Conservation (phyloP, 2,329 filamentous ascomycete species). For the Hirsutella rhossiliensis region DNA sequence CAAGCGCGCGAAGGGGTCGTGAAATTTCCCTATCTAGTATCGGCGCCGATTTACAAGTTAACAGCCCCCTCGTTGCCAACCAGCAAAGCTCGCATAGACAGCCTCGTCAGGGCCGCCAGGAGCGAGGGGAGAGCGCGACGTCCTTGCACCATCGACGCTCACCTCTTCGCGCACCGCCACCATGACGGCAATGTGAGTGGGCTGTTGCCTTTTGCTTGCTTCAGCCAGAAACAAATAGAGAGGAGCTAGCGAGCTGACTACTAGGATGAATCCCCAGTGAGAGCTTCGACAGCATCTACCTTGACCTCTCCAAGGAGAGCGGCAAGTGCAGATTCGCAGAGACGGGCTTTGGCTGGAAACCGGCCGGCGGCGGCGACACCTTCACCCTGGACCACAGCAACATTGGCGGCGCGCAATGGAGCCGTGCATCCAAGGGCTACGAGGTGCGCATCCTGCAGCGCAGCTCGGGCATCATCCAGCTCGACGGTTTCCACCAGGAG, state of each 20-base stretch:
- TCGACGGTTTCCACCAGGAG: conserved; percentile 92
- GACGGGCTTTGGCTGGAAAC: conserved; percentile 92
- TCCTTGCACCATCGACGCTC: not conserved
- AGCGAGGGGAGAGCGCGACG: not conserved
- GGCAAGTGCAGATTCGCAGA: conserved; percentile 94
- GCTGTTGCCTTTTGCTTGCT: not conserved
- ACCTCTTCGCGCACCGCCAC: conserved; percentile 6
- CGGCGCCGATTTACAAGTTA: no score
- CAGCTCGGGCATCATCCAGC: conserved; percentile 74
- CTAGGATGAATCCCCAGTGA: conserved; percentile 48
- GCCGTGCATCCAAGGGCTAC: conserved; percentile 79
- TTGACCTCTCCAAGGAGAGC: conserved; percentile 85
- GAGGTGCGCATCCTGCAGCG: conserved; percentile 87
- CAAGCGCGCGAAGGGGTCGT: no score
- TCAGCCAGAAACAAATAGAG: not conserved
- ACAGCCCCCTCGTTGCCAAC: no score
- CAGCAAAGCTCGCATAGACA: no score
- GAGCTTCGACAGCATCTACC: conserved; percentile 94
- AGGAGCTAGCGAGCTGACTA: not conserved
- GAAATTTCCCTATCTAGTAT: no score
- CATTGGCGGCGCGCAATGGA: conserved; percentile 86
- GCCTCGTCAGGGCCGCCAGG: no score
- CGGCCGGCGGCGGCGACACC: conserved; percentile 72
- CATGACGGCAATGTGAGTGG: conserved; percentile 27
- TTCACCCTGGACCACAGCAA: conserved; percentile 86